phyloP scores from a whole-genome alignment of 371 early-diverging fungal genomes.

The Sanchytrium tribonematis region DNA sequence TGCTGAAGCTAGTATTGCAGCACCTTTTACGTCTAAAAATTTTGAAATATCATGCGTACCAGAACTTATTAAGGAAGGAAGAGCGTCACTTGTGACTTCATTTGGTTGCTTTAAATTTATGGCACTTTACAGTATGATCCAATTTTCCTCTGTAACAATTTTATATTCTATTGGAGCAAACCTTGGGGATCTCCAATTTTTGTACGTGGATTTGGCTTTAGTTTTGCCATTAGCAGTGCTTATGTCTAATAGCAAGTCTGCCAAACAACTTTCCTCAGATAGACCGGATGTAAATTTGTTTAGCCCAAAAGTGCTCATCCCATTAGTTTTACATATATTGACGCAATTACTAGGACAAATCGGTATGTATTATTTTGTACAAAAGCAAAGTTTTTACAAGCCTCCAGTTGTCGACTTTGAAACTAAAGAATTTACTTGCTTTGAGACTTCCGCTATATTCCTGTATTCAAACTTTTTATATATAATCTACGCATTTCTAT shows the following conservation, averaged over 20 bases:
- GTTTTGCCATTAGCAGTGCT: conserved; percentile 43
- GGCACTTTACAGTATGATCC: conserved; percentile 62
- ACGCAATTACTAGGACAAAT: conserved; percentile 49
- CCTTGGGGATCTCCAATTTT: conserved; percentile 56
- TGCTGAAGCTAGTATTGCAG: conserved; percentile 89
- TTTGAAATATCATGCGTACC: conserved; percentile 72
- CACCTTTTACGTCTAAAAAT: conserved; percentile 72
- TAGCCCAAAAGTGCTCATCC: conserved; percentile 57
- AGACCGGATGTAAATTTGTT: conserved; percentile 71
- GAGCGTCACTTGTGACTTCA: conserved; percentile 86
- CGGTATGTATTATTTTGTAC: conserved; percentile 30
- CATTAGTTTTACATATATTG: conserved; percentile 56
- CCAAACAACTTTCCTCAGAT: conserved; percentile 17
- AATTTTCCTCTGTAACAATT: conserved; percentile 51
- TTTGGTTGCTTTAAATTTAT: conserved; percentile 94
- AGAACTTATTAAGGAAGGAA: conserved; percentile 73
- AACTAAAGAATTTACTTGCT: not conserved
- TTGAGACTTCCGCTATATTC: not conserved
- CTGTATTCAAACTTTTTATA: not conserved
- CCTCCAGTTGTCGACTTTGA: not conserved
- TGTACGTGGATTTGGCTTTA: conserved; percentile 60
- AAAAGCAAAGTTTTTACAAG: conserved; percentile 22
- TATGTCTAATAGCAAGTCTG: not conserved
- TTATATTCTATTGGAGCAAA: conserved; percentile 56
- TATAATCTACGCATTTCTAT: not conserved